Evolutionary conservation across 148 eudicot genomes (phyloP).

Genomic region (Rhododendron williamsianum): DNA sequence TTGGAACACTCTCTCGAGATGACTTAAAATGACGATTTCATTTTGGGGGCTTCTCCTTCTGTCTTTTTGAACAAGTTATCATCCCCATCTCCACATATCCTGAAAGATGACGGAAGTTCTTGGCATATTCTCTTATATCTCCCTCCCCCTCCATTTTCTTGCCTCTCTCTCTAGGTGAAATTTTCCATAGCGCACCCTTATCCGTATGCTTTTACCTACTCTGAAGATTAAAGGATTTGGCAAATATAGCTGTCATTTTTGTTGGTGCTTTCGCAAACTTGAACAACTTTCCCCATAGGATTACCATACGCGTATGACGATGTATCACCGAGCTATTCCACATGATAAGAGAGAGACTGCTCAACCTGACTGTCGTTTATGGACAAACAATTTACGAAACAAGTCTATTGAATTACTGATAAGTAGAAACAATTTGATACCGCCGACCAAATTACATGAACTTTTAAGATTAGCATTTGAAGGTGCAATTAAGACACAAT

Average conservation of each 20-base stretch:
- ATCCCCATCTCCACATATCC: background rate
- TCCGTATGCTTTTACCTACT: background rate
- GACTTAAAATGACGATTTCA: background rate
- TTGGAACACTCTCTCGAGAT: background rate
- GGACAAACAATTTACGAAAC: background rate
- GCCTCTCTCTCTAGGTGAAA: background rate
- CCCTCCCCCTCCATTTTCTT: too few species aligned
- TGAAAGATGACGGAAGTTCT: background rate
- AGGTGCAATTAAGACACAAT: background rate
- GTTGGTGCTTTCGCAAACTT: background rate
- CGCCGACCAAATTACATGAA: background rate
- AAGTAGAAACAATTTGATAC: background rate
- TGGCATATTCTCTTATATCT: too few species aligned
- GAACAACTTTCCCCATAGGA: background rate
- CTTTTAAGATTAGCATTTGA: background rate
- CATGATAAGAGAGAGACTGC: background rate
- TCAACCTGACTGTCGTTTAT: background rate
- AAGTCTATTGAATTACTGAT: background rate
- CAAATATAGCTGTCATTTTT: background rate
- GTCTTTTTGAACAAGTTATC: background rate
- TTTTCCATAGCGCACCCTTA: background rate
- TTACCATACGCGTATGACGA: background rate
- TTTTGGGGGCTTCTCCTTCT: background rate
- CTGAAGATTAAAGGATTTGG: background rate
- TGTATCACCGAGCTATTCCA: background rate